Percentiles rank a stretch among this genome's conserved stretches.
Conservation (phyloP, 768 basidiomycete species). For the Filobasidium wieringae region DNA sequence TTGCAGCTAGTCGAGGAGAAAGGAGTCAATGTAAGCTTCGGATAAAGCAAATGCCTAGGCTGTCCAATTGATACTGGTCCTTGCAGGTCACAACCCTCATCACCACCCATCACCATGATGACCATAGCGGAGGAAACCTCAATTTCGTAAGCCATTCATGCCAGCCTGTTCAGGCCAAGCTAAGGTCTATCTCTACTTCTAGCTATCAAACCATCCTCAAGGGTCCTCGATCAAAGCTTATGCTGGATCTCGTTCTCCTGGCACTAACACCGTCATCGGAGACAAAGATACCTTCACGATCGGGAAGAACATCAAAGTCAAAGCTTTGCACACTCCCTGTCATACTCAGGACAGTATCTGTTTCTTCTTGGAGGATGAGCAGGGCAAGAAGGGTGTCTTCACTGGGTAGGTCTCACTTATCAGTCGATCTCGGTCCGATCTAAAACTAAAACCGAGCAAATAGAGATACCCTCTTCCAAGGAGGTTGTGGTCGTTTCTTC, state of each 20-base stretch:
- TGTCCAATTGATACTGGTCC: not conserved
- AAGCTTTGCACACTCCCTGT: slow-evolving; percentile 69
- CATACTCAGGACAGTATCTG: slow-evolving; percentile 96
- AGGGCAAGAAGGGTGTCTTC: slow-evolving; percentile 63
- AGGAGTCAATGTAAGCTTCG: slow-evolving; percentile 51
- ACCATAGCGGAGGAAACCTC: slow-evolving; percentile 60
- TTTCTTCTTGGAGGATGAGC: slow-evolving; percentile 57
- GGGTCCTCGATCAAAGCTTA: slow-evolving; percentile 55
- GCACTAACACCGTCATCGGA: slow-evolving; percentile 60
- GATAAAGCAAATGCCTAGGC: not conserved
- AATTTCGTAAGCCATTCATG: slow-evolving; percentile 44
- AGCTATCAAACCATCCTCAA: slow-evolving; percentile 38
- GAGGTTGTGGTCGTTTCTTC: slow-evolving; percentile 87
- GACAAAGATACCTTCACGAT: slow-evolving; percentile 70
- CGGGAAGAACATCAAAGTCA: slow-evolving; percentile 40
- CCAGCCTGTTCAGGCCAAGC: not conserved
- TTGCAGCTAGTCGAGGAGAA: slow-evolving; percentile 44
- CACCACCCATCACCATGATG: slow-evolving; percentile 85
- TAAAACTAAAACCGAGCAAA: not conserved
- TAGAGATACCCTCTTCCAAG: slow-evolving; percentile 69
- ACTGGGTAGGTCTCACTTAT: slow-evolving; percentile 58
- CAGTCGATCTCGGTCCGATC: not conserved
- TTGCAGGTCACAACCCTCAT: slow-evolving; percentile 39
- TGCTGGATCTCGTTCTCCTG: slow-evolving; percentile 65
- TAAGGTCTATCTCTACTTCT: not conserved